These are phyloP conservation scores for Coemansia javaensis DNA, from an alignment of 192 early-diverging fungal genomes.

Conservation along the genomic window DNA sequence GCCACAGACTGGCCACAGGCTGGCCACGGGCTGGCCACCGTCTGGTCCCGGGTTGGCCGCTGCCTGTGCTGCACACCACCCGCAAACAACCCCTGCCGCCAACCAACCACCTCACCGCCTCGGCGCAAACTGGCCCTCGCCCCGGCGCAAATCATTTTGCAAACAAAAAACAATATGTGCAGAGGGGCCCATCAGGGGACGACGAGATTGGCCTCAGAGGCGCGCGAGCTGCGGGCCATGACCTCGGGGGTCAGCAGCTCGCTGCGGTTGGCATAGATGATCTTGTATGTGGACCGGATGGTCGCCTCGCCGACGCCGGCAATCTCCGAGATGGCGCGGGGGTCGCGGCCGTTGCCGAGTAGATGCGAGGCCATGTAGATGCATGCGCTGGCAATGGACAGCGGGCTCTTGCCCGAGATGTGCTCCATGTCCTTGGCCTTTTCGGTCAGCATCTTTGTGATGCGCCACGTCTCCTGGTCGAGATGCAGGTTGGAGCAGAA, in stretches of 20 bases:
- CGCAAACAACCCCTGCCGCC: too few relatives aligned
- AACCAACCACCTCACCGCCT: too few relatives aligned
- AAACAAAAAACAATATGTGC: not conserved
- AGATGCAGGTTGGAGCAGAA: conserved; percentile 79
- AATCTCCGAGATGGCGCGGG: conserved; percentile 75
- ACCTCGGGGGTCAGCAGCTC: conserved; percentile 51
- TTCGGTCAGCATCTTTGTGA: conserved; percentile 65
- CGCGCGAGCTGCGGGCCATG: conserved; percentile 18
- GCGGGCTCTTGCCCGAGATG: conserved; percentile 89
- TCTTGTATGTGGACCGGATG: conserved; percentile 79
- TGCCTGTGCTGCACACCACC: too few relatives aligned
- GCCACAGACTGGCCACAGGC: too few relatives aligned
- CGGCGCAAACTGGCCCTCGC: too few relatives aligned
- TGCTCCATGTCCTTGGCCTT: conserved; percentile 76
- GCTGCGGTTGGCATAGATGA: conserved; percentile 56
- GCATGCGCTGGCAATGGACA: conserved; percentile 88
- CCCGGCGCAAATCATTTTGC: too few relatives aligned
- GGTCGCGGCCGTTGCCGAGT: conserved; percentile 58
- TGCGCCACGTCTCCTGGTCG: conserved; percentile 62
- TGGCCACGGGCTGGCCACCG: too few relatives aligned
- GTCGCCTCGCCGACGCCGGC: conserved; percentile 92
- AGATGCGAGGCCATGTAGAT: conserved; percentile 83
- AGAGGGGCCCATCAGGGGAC: conserved; percentile 1
- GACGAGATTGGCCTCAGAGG: conserved; percentile 20
- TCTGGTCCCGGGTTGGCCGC: too few relatives aligned